phyloP scores from a whole-genome alignment of 2,329 filamentous ascomycete genomes.

The Byssochlamys sp. region DNA sequence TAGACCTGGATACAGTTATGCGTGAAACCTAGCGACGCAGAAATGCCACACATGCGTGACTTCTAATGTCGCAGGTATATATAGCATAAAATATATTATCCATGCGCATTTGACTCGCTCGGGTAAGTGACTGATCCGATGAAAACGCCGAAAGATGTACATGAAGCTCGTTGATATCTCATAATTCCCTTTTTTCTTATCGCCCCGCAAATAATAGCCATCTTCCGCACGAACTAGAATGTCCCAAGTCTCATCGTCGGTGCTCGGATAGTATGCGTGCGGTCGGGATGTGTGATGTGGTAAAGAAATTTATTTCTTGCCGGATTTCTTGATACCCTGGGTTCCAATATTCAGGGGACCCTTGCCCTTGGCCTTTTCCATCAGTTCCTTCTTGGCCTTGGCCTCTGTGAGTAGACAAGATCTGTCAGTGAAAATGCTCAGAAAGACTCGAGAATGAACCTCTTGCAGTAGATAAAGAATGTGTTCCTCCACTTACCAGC shows the following conservation, averaged over 20 bases:
- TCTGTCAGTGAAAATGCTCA: constrained; percentile 1
- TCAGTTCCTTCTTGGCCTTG: constrained; percentile 75
- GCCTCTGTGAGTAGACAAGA: constrained; percentile 47
- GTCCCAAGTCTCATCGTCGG: background rate
- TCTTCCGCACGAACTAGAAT: background rate
- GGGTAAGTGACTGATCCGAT: constrained; percentile 8
- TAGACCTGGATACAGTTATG: background rate
- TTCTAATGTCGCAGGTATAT: background rate
- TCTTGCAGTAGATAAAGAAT: background rate
- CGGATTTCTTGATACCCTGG: constrained; percentile 95
- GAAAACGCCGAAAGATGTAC: constrained; percentile 6
- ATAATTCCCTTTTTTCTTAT: constrained; percentile 3
- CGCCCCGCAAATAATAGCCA: background rate
- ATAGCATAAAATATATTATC: constrained; percentile 3
- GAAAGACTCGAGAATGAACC: background rate
- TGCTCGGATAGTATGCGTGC: background rate
- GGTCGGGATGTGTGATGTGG: background rate
- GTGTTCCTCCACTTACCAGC: constrained; percentile 53
- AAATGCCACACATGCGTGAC: background rate
- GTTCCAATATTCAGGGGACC: constrained; percentile 74
- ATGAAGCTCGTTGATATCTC: constrained; percentile 14
- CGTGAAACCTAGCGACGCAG: background rate
- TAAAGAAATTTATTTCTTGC: constrained; percentile 65
- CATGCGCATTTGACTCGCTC: constrained; percentile 2
- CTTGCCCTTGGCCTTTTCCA: constrained; percentile 74